Evolutionary conservation across 2,329 filamentous ascomycete genomes (phyloP).

Genomic region (Metarhizium sp.): DNA sequence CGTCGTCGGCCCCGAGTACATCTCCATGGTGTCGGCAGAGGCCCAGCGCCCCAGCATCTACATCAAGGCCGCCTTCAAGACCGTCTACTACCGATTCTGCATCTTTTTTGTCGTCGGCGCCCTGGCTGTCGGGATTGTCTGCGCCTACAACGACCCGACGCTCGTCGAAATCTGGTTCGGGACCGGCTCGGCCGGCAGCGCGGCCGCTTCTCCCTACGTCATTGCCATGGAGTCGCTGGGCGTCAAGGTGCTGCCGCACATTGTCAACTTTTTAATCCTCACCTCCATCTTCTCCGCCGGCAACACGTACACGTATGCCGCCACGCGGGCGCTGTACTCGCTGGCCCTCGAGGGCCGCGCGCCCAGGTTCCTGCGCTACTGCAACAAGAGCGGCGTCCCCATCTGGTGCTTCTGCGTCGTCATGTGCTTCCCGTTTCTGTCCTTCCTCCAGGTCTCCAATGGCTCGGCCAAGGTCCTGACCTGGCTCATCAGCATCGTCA

Average conservation of each 20-base stretch:
- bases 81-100: conserved; percentile 61
- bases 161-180: conserved; percentile 40
- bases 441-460: conserved; percentile 41
- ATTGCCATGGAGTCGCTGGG: conserved; percentile 48
- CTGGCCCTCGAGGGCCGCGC: conserved; percentile 40
- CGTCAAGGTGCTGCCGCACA: conserved; percentile 41
- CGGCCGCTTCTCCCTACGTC: conserved; percentile 50
- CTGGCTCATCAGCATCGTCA: conserved; percentile 48
- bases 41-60: conserved; percentile 51
- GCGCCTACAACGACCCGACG: conserved; percentile 53
- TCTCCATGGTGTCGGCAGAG: conserved; percentile 59
- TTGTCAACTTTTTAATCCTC: conserved; percentile 42
- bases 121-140: conserved; percentile 53
- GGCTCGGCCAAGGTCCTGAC: conserved; percentile 39
- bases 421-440: conserved; percentile 43
- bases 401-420: conserved; percentile 47
- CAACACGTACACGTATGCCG: conserved; percentile 40
- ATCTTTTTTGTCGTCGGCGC: conserved; percentile 62
- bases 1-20: conserved; percentile 57
- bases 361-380: conserved; percentile 43
- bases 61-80: conserved; percentile 61
- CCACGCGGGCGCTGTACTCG: conserved; percentile 37
- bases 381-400: conserved; percentile 50
- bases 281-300: conserved; percentile 33
- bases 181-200: conserved; percentile 28